Percentiles rank a stretch among this genome's conserved stretches.
Evolutionary conservation across 176 grass and related monocot species (phyloP).

Genomic region (Microstegium vimineum): DNA sequence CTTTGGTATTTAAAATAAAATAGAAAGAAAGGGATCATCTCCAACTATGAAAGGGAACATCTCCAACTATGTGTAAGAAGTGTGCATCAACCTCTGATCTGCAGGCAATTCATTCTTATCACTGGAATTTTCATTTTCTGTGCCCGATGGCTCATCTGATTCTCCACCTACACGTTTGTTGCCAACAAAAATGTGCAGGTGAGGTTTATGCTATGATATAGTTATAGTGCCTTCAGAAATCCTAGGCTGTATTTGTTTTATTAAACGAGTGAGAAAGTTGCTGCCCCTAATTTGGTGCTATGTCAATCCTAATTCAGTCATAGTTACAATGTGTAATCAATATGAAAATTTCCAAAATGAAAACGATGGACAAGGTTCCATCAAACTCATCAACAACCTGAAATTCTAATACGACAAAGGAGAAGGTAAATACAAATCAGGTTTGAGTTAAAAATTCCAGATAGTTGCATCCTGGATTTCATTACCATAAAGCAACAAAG

Average conservation of each 20-base stretch:
- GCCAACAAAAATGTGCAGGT: slow-evolving; percentile 41
- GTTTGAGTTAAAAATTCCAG: too few relatives aligned
- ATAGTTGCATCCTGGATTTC: neutral
- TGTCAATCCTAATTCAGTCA: neutral
- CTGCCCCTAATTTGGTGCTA: neutral
- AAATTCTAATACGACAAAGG: neutral
- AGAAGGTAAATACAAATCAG: neutral
- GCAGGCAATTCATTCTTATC: slow-evolving; percentile 47
- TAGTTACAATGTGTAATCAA: neutral
- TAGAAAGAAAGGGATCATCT: slow-evolving; percentile 15
- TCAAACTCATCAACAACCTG: neutral
- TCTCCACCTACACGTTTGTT: slow-evolving; percentile 48
- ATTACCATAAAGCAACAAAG: neutral
- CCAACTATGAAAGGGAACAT: too few relatives aligned
- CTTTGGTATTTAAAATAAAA: neutral
- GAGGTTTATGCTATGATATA: slow-evolving; percentile 26
- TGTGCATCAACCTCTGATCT: slow-evolving; percentile 46
- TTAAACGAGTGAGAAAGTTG: neutral
- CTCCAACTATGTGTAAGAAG: slow-evolving; percentile 42
- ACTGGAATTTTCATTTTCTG: slow-evolving; percentile 46
- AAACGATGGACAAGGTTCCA: neutral
- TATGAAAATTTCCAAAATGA: neutral
- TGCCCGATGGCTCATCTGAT: slow-evolving; percentile 51
- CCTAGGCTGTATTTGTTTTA: neutral
- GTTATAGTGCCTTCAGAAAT: slow-evolving; percentile 32